Evolutionary conservation across 176 grass and related monocot species (phyloP), one percentile per base, ranked within the genome.

Genomic region (Typha latifolia): DNA sequence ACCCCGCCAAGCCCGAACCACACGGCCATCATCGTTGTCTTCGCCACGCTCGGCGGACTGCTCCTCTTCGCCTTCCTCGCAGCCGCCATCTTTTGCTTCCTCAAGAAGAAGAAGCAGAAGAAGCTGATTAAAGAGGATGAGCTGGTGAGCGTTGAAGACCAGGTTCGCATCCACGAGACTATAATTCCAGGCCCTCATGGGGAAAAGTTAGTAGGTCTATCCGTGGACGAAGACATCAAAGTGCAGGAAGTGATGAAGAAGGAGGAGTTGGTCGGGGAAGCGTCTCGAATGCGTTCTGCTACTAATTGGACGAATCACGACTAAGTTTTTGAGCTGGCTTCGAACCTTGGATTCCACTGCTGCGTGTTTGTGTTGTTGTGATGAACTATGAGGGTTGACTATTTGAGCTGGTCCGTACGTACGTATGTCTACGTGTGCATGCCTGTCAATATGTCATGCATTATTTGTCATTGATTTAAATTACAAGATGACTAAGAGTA

Each of bases 191-290:
- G 66, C 4, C 48, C 66, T 4, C 48, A 69, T n/a, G 66, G 66
- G 11, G 5, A 24, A 14, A n/a, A 18, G 50, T 3, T 69, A 11
- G 20, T 69, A 21, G 66, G 18, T 14, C 19, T 69, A 22, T 50
- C 47, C 12, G 48, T 69, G 5, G 66, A 69, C 18, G 66, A 69
- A 69, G 66, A 69, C 26, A 69, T 69, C 47, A 69, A 50, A 51
- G 22, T 69, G 8, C 47, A 69, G 48, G 66, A 69, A 69, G 12
- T 27, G 21, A 51, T 50, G 3, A 51, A 26, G 48, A 68, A 27
- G 47, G 14, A 69, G 18, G 66, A 50, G 50, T 3, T 51, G 20
- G 22, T 2, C 66, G 47, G 14, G 12, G 66, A 69, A 59, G 18
- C 53, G 16, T 59, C 53, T 9, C 53, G 53, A 7, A 18, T 43